Conservation (phyloP, 352 stramenopile genomes). For the Globisporangium mamillatum region DNA sequence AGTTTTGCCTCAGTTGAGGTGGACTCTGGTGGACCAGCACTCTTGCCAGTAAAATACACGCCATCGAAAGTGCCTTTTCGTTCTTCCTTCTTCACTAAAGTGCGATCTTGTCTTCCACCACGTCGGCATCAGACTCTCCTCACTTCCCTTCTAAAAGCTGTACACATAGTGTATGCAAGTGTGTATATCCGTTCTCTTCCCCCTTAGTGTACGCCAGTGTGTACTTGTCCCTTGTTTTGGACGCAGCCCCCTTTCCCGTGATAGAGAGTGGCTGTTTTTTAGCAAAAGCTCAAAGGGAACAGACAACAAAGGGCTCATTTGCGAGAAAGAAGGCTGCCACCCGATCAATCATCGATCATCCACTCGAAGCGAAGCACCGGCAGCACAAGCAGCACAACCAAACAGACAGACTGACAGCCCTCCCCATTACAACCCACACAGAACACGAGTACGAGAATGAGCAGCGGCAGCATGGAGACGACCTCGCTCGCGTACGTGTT, state of each 20-base stretch:
- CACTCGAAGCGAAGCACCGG: neutral
- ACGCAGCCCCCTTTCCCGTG: no score
- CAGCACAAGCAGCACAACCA: neutral
- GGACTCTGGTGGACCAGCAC: no score
- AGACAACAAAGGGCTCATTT: neutral
- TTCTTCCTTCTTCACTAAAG: neutral
- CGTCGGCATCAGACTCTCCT: neutral
- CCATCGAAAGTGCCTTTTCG: constrained; percentile 10
- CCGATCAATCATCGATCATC: neutral
- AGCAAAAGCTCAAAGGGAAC: neutral
- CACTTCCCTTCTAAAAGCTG: neutral
- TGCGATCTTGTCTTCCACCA: no score
- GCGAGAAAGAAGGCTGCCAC: neutral
- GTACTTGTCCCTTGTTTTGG: neutral
- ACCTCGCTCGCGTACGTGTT: constrained; percentile 49
- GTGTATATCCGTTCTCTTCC: neutral
- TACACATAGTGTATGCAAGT: neutral
- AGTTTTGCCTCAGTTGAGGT: no score
- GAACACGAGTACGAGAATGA: constrained; percentile 3
- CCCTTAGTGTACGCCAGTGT: neutral
- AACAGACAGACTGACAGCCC: neutral
- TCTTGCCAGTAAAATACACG: constrained; percentile 5
- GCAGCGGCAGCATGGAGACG: constrained; percentile 13
- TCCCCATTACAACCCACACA: no score
- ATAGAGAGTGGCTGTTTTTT: neutral